Conservation (phyloP, 2,329 filamentous ascomycete genomes). For the Neonectria neomacrospora region DNA sequence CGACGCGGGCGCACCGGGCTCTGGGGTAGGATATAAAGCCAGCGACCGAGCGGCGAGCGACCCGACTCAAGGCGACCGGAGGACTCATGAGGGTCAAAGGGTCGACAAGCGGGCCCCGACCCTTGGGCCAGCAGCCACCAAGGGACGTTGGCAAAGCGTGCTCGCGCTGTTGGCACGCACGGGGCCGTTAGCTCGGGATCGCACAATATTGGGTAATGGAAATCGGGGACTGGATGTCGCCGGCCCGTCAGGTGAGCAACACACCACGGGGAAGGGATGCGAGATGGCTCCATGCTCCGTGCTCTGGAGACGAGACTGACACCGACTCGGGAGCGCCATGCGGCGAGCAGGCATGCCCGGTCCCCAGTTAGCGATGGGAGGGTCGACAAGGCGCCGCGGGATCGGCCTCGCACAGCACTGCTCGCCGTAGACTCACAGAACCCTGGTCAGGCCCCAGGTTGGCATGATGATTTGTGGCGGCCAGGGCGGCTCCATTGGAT, state of each 20-base stretch:
- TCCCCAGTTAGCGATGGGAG: constrained; percentile 29
- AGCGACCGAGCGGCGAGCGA: constrained; percentile 21
- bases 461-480: neutral
- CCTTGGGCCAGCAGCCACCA: constrained; percentile 25
- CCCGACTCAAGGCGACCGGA: constrained; percentile 10
- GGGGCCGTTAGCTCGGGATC: constrained; percentile 47
- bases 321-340: constrained; percentile 9
- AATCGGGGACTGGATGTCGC: constrained; percentile 55
- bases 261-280: constrained; percentile 38
- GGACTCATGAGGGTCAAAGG: constrained; percentile 19
- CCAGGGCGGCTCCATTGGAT: constrained; percentile 45
- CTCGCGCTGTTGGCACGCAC: constrained; percentile 38
- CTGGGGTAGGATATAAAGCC: constrained; percentile 25
- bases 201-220: constrained; percentile 61
- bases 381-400: constrained; percentile 36
- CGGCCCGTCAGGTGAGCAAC: constrained; percentile 45
- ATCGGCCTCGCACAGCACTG: constrained; percentile 26
- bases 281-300: neutral
- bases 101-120: constrained; percentile 15
- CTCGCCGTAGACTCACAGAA: no score
- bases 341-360: constrained; percentile 19
- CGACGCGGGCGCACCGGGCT: constrained; percentile 12
- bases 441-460: neutral
- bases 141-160: constrained; percentile 33
- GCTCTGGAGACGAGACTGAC: neutral